Base-by-base conservation (phyloP, 1,139 yeast species). In the Kodamaea fungicola region DNA sequence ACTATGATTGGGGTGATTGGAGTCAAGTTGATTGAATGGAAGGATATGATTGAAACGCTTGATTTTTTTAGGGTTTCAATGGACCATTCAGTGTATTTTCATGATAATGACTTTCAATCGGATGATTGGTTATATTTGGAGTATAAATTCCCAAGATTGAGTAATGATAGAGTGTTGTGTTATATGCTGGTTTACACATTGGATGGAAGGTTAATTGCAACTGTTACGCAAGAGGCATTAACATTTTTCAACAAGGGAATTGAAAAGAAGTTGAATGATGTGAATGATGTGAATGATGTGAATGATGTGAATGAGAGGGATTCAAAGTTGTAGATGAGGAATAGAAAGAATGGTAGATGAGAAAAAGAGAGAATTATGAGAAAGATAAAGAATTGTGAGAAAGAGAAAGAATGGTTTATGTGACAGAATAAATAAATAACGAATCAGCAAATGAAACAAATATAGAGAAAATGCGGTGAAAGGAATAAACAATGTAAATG, bases 51-150 rank as follows among this genome's bases (percentile, higher is more conserved):
- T 48, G 38, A 28, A 52, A 50, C 28, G 38, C 34, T 44, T 9
- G 40, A 44, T 31, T 67, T 62, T 46, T 64, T 61, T 52, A 55
- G 71, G 35, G 74, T 70, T 2, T 62, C 69, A 36, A 58, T 70
- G 49, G 74, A 69, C 46, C 74, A 69, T 43, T 41, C 64, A n/a
- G 49, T 68, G 16, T 64, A 55, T 43, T 62, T 59, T 51, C 74
- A 69, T 42, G 71, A 64, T 38, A 42, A 41, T 2, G 56, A 63
- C 37, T 65, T 54, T 33, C 67, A 67, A 45, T 60, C 71, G 3
- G 61, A 65, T 24, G 54, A 58, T 19, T 69, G 74, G 72, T 44
- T 67, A 43, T 70, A 58, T 44, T 42, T 67, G 39, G 73, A 67
- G 46, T 67, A 55, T 47, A 48, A 52, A 33, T 70, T 67, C 42